Conservation (phyloP, 2,329 filamentous ascomycete genomes). For the Sporothrix variecibatus region DNA sequence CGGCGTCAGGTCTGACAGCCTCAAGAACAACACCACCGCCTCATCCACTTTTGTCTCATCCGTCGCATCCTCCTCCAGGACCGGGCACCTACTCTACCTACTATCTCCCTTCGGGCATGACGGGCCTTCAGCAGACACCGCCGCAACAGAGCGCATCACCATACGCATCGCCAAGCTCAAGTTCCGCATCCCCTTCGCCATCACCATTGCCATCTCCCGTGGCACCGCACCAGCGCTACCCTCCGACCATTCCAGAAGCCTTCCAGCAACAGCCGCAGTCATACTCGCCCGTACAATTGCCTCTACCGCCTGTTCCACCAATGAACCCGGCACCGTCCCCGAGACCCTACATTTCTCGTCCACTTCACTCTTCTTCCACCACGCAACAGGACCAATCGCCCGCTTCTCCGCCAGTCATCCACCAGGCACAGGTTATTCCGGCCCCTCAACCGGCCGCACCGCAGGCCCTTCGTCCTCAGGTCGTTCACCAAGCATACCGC, state of each 20-base stretch:
- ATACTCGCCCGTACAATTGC: background rate
- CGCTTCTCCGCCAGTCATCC: background rate
- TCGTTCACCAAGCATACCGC: constrained; percentile 49
- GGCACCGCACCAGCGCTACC: background rate
- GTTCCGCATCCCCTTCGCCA: background rate
- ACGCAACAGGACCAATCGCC: background rate
- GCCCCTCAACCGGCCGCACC: constrained; percentile 30
- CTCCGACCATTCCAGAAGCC: background rate
- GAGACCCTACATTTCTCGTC: background rate
- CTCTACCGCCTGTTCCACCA: constrained; percentile 10
- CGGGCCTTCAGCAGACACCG: background rate
- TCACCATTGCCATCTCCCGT: constrained; percentile 5
- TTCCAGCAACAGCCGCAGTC: background rate
- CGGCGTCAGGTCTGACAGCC: background rate
- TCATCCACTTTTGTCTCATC: background rate
- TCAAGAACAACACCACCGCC: background rate
- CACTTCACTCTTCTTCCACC: background rate
- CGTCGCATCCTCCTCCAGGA: background rate
- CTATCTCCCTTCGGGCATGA: background rate
- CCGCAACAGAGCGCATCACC: constrained; percentile 2
- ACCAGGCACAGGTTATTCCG: constrained; percentile 12
- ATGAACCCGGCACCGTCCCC: background rate
- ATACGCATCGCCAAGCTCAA: background rate
- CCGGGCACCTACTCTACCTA: constrained; percentile 6
- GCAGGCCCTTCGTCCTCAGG: constrained; percentile 37